Evolutionary conservation across 257 asterid species (phyloP).

Genomic region (Fraxinus cuspidata): DNA sequence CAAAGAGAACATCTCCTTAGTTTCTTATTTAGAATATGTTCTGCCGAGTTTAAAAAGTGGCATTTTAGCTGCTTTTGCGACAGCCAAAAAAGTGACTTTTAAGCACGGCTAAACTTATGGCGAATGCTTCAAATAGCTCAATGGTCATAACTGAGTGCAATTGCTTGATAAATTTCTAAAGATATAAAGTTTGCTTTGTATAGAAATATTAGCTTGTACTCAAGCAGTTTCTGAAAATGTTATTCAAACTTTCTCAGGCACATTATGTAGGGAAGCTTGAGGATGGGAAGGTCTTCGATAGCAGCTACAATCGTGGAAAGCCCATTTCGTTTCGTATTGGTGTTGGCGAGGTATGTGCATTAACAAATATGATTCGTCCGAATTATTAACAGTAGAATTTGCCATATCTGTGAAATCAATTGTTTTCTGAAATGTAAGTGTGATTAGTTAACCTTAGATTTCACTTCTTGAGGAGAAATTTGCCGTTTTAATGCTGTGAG

Average conservation of each 20-base stretch:
- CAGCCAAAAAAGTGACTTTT: too few species aligned
- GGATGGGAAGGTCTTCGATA: constrained; percentile 83
- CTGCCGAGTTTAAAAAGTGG: not conserved
- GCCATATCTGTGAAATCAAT: not conserved
- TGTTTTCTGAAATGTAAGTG: not conserved
- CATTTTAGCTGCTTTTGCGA: too few species aligned
- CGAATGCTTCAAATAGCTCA: too few species aligned
- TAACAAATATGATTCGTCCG: not conserved
- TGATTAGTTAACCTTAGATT: too few species aligned
- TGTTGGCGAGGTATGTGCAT: constrained; percentile 71
- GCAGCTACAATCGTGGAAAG: constrained; percentile 94
- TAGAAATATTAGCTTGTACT: not conserved
- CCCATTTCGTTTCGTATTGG: constrained; percentile 87
- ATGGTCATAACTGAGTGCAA: not conserved
- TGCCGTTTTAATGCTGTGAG: too few species aligned
- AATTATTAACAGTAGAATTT: not conserved
- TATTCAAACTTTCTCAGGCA: constrained; percentile 47
- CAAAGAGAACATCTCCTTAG: too few species aligned
- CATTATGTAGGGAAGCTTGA: constrained; percentile 79
- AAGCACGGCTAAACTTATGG: too few species aligned
- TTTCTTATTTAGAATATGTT: not conserved
- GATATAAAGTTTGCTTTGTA: not conserved
- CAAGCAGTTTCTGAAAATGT: not conserved
- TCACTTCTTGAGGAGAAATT: not conserved
- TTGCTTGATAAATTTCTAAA: not conserved